Evolutionary conservation across 2,329 filamentous ascomycete genomes (phyloP).

Genomic region (Cercospora sesami): DNA sequence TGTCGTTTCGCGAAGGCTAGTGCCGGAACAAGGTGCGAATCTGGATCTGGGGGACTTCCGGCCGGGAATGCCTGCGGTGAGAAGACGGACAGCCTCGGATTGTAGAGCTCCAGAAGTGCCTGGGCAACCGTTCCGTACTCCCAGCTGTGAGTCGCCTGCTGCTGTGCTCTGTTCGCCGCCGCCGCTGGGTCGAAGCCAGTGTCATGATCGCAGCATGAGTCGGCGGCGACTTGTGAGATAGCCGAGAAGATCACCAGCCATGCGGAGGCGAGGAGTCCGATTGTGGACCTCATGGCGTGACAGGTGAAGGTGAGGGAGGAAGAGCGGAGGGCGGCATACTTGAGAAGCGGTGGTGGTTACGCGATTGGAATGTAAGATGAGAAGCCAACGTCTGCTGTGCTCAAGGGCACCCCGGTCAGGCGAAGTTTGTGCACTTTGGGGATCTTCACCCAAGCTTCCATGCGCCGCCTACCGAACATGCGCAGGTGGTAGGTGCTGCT

Average conservation of each 20-base stretch:
- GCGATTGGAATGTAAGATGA: constrained; percentile 11
- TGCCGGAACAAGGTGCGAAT: constrained; percentile 18
- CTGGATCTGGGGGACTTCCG: constrained; percentile 8
- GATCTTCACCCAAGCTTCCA: background rate
- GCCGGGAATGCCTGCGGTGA: constrained; percentile 20
- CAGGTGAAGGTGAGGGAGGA: background rate
- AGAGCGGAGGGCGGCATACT: background rate
- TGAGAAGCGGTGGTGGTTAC: background rate
- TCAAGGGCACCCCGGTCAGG: constrained; percentile 8
- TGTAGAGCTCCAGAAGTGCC: constrained; percentile 45
- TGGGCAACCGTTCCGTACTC: constrained; percentile 46
- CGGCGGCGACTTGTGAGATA: background rate
- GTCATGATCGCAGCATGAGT: constrained; percentile 19
- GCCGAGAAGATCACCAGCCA: background rate
- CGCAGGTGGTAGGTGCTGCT: background rate
- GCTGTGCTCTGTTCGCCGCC: constrained; percentile 18
- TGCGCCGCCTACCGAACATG: background rate
- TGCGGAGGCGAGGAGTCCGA: background rate
- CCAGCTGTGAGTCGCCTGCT: constrained; percentile 38
- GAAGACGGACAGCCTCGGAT: constrained; percentile 37
- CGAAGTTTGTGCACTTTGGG: constrained; percentile 8
- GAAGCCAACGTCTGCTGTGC: constrained; percentile 5
- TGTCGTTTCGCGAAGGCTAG: constrained; percentile 36
- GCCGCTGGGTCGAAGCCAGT: constrained; percentile 19
- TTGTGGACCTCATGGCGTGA: constrained; percentile 1